These are phyloP conservation scores for Cucurbita moschata DNA, from an alignment of 306 rosid genomes.

Conservation along the genomic window DNA sequence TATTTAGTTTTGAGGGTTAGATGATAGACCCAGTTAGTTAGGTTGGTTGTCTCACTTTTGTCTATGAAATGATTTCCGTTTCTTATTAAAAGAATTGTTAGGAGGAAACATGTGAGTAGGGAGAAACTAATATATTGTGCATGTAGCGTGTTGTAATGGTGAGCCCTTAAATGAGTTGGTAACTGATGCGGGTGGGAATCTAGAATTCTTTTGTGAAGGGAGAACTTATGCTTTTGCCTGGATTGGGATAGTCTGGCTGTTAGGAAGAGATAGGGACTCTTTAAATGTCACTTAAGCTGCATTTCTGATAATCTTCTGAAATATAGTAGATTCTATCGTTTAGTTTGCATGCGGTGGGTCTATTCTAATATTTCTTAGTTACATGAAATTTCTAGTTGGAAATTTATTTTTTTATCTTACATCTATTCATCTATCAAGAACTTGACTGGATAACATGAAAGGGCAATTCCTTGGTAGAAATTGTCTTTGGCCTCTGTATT, in stretches of 20 bases:
- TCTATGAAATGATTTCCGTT: neutral
- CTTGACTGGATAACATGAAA: neutral
- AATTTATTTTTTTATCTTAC: neutral
- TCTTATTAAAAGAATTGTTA: neutral
- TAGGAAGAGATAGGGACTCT: neutral
- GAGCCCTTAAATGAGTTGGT: neutral
- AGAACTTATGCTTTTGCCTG: neutral
- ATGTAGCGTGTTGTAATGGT: neutral
- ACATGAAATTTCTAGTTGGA: neutral
- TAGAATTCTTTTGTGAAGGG: neutral
- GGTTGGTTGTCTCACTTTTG: neutral
- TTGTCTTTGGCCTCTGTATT: neutral
- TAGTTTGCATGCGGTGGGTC: neutral
- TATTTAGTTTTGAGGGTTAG: neutral
- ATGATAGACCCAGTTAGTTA: neutral
- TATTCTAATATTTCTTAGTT: neutral
- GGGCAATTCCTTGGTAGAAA: neutral
- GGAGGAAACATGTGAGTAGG: neutral
- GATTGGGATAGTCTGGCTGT: neutral
- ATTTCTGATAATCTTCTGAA: neutral
- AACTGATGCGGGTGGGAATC: neutral
- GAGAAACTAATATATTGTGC: neutral
- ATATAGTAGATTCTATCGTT: neutral
- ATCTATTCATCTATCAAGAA: neutral
- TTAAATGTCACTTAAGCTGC: neutral